These are phyloP conservation scores for Candida insectalens DNA, from an alignment of 805 yeast species.

Conservation along the genomic window DNA sequence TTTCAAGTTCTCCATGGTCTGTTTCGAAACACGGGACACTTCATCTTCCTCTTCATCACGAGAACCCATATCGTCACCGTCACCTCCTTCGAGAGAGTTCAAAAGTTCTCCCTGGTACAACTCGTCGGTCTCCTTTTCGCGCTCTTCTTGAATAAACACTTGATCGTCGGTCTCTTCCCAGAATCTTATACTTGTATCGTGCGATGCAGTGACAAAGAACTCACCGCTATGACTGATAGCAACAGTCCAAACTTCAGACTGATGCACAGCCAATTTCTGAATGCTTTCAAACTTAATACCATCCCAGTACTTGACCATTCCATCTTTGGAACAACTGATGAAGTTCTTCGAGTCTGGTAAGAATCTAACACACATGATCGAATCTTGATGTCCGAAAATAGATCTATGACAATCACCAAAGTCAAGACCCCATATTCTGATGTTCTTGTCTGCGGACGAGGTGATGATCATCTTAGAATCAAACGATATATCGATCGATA, in stretches of 20 bases:
- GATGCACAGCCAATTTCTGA: conserved; percentile 80
- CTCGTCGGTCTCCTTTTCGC: conserved; percentile 93
- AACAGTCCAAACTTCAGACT: conserved; percentile 88
- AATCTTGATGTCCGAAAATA: conserved; percentile 93
- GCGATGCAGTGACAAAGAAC: conserved; percentile 74
- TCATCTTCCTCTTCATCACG: conserved; percentile 38
- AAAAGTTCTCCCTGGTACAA: conserved; percentile 74
- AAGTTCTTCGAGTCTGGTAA: conserved; percentile 82
- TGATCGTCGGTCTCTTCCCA: conserved; percentile 94
- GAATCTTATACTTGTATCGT: conserved; percentile 87
- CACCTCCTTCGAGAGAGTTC: conserved; percentile 50
- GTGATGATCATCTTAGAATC: conserved; percentile 86
- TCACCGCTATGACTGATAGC: conserved; percentile 68
- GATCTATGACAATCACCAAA: conserved; percentile 99
- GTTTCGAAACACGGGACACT: conserved; percentile 60
- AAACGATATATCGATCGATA: conserved; percentile 81
- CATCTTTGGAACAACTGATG: conserved; percentile 86
- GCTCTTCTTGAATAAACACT: conserved; percentile 93
- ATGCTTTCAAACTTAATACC: conserved; percentile 94
- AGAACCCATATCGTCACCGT: conserved; percentile 25
- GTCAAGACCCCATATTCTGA: conserved; percentile 97
- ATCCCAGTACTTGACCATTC: conserved; percentile 91
- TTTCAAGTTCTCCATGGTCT: conserved; percentile 83
- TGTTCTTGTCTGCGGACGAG: conserved; percentile 94
- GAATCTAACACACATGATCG: conserved; percentile 81